A percentile compares a stretch with the other conserved stretches of the same genome.
Conservation (phyloP, 192 early-diverging fungal genomes). For the Backusella psychrophila region DNA sequence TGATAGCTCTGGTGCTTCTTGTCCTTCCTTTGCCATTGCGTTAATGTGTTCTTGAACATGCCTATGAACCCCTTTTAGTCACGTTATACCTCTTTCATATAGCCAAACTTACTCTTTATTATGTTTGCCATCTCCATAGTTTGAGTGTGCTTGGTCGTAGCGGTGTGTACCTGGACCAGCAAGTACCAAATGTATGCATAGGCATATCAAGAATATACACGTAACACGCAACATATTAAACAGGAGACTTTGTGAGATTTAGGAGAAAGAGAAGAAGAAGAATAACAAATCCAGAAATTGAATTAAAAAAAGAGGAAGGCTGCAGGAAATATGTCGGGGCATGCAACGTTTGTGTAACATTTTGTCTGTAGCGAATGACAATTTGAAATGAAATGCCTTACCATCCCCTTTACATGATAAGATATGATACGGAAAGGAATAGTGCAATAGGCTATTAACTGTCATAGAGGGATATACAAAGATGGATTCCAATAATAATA, state of each 20-base stretch:
- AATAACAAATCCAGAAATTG: background rate
- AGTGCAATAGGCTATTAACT: too few relatives aligned
- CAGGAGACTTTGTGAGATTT: background rate
- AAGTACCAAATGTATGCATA: background rate
- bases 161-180: constrained; percentile 25
- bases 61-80: constrained; percentile 16
- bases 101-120: constrained; percentile 26
- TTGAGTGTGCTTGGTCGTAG: constrained; percentile 25
- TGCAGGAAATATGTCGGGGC: background rate
- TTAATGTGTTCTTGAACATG: constrained; percentile 56
- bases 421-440: background rate
- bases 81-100: too few relatives aligned
- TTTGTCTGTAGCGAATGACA: background rate
- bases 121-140: constrained; percentile 27
- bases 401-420: background rate
- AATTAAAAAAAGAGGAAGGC: background rate
- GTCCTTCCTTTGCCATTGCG: constrained; percentile 31
- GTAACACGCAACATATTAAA: background rate
- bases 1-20: constrained; percentile 38
- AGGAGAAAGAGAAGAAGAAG: background rate
- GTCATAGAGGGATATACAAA: too few relatives aligned
- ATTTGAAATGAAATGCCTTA: background rate
- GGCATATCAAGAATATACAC: background rate
- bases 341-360: background rate
- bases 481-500: too few relatives aligned